Evolutionary conservation across 805 yeast genomes (phyloP).

Genomic region (Candida nonsorbophila): DNA sequence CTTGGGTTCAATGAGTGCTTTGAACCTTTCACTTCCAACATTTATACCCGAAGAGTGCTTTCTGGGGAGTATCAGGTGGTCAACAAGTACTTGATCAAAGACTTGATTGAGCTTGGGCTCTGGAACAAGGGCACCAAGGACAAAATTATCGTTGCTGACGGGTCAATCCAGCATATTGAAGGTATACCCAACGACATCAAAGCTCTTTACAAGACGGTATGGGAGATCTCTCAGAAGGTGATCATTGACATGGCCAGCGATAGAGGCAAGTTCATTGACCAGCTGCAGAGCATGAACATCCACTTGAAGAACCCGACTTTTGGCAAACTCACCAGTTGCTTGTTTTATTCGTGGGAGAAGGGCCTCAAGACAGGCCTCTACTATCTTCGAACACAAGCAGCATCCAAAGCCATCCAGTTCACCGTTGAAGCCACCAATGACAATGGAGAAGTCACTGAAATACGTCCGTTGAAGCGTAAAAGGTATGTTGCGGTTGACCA

Average conservation of each 20-base stretch:
- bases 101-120: conserved; percentile 72
- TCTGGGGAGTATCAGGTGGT: conserved; percentile 95
- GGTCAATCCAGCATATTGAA: conserved; percentile 77
- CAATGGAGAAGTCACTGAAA: conserved; percentile 3
- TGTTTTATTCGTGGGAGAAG: conserved; percentile 36
- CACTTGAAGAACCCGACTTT: conserved; percentile 31
- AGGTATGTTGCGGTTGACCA: conserved; percentile 13
- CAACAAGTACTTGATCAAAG: conserved; percentile 79
- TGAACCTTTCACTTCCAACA: conserved; percentile 92
- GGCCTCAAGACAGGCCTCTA: conserved; percentile 37
- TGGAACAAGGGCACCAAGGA: conserved; percentile 83
- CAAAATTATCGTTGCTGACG: conserved; percentile 67
- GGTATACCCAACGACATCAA: conserved; percentile 72
- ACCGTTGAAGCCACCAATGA: conserved; percentile 16
- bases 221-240: conserved; percentile 89
- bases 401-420: conserved; percentile 34
- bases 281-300: conserved; percentile 42
- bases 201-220: conserved; percentile 83
- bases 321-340: conserved; percentile 38
- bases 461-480: conserved; percentile 13
- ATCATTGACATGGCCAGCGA: conserved; percentile 85
- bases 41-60: conserved; percentile 83
- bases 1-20: conserved; percentile 92
- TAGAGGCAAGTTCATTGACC: conserved; percentile 64
- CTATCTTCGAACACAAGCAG: conserved; percentile 34